A percentile compares a stretch with the other conserved stretches of the same genome.
Conservation (phyloP, 2,329 filamentous ascomycete species). For the Metarhizium album region DNA sequence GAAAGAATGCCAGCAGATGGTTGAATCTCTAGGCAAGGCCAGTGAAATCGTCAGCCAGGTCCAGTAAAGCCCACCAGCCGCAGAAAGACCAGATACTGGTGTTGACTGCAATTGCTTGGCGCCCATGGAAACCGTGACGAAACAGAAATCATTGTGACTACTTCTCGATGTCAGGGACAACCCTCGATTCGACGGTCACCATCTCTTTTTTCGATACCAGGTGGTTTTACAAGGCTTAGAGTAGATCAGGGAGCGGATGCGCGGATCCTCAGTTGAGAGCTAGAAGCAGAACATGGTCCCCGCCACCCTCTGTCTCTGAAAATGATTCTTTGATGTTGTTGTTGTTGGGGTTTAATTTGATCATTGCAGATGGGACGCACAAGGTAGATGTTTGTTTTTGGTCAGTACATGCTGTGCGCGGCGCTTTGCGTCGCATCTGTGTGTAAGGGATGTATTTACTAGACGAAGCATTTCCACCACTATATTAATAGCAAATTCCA, state of each 20-base stretch:
- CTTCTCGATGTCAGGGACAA: background rate
- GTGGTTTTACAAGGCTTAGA: constrained; percentile 21
- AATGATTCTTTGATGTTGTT: background rate
- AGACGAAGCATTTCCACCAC: constrained; percentile 1
- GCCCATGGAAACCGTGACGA: background rate
- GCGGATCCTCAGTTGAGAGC: constrained; percentile 3
- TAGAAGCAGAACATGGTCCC: constrained; percentile 5
- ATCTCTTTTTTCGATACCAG: constrained; percentile 28
- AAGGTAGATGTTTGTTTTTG: background rate
- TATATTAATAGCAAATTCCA: background rate
- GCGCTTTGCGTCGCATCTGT: background rate
- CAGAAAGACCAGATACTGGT: background rate
- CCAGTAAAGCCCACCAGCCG: constrained; percentile 31
- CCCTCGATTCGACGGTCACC: background rate
- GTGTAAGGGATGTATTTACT: background rate
- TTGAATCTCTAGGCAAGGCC: constrained; percentile 79
- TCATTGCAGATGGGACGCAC: background rate
- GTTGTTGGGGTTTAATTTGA: background rate
- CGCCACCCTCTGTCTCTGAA: background rate
- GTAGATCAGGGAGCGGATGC: constrained; percentile 22
- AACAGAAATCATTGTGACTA: background rate
- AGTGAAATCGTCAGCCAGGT: constrained; percentile 91
- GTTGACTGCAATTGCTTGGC: background rate
- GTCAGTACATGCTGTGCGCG: background rate
- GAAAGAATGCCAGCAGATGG: constrained; percentile 99